Evolutionary conservation across 2,329 filamentous ascomycete genomes (phyloP), one percentile per base, ranked within the genome.

Genomic region (Fusarium vanettenii): DNA sequence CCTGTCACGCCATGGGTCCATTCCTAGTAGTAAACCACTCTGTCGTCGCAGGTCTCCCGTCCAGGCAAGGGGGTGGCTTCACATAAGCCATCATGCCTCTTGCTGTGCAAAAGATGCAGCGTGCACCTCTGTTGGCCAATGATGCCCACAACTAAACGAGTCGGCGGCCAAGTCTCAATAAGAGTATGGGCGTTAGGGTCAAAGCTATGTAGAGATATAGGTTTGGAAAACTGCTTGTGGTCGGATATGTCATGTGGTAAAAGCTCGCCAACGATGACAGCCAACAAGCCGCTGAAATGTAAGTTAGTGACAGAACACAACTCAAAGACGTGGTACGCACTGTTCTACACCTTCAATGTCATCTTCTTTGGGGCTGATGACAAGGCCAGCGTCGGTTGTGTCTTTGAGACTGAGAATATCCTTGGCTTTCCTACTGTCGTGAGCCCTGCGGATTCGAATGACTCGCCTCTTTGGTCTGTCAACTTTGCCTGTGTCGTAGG

Each of bases 11-110:
- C 45, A 18, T 50, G 22, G 22, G 22, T 4, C 45, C 45, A 50
- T 50, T 50, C 45, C 45, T 50, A 27, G 1, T 50, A 50, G 0
- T 27, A 50, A 5, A 50, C 22, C 22, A 45, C 20, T 50, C 45
- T 6, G 4, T 27, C 22, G 22, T 50, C 0, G 22, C 45, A 50
- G 45, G 45, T 0, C 45, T 0, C 14, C 14, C 2, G 0, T 0
- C 22, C 22, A 0, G 45, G 45, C 45, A 50, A 27, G 45, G 45
- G 22, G 22, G 22, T 50, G 18, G 22, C 45, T 27, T 50, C 45
- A 2, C 45, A 50, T 8, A 50, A 50, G 45, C 45, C 45, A 27
- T 50, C 22, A 1, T 0, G 45, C 0, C 14, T 18, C 22, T 4
- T 50, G 22, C 0, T 6, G 18, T 50, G 45, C 45, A 50, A 2